These are phyloP conservation scores for Pelargonium fulgidum DNA, from an alignment of 441 rosid species.

Conservation along the genomic window DNA sequence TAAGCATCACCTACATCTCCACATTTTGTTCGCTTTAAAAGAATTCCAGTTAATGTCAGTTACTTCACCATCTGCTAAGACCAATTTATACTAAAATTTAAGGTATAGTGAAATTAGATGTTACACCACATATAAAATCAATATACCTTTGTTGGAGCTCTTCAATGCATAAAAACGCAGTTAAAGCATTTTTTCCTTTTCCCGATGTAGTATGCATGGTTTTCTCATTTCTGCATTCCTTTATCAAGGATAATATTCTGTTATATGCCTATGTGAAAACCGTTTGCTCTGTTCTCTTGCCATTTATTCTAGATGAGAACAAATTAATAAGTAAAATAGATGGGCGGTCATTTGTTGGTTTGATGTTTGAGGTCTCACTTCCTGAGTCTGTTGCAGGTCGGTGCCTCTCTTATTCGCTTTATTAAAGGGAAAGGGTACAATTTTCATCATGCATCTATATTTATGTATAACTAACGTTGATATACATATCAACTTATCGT, in stretches of 20 bases:
- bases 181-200: not conserved
- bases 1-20: not conserved
- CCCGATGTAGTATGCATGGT: not conserved
- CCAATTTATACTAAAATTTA: not conserved
- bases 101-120: not conserved
- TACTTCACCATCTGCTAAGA: not conserved
- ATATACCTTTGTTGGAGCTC: not conserved
- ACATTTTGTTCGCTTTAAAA: not conserved
- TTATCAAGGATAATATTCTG: not conserved
- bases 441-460: constrained; percentile 20
- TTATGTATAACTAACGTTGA: constrained; percentile 12
- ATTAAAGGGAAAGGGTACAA: constrained; percentile 70
- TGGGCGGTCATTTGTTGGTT: too few species aligned
- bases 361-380: constrained; percentile 5
- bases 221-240: not conserved
- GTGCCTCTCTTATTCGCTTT: constrained; percentile 67
- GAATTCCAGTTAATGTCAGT: not conserved
- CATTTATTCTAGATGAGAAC: not conserved
- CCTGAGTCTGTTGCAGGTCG: constrained; percentile 47
- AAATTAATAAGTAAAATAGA: too few species aligned
- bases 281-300: not conserved
- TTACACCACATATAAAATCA: not conserved
- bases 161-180: not conserved
- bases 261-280: not conserved
- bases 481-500: constrained; percentile 17